Evolutionary conservation across 352 stramenopile species (phyloP), one percentile per base, ranked within the genome.

Genomic region (Pythium vanterpoolii): DNA sequence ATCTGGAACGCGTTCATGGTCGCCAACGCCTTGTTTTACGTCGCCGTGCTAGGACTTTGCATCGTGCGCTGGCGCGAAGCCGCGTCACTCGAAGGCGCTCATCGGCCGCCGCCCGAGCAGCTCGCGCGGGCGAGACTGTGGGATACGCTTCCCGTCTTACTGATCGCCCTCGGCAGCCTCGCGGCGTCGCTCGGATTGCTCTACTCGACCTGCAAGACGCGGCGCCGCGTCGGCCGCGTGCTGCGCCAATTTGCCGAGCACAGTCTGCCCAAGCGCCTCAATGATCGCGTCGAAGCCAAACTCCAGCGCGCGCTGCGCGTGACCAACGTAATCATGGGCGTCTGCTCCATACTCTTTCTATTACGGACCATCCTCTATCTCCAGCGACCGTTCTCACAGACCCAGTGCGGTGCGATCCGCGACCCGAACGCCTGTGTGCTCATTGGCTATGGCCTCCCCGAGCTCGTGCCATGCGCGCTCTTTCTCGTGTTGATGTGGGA

Each of bases 401-500:
- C 79, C 42, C 77, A 83, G 23, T 92, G 81, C 46, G 82, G 85
- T 23, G 60, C 79, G 28, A 86, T 91, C 36, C 62, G 73, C 39
- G 74, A 82, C 56, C 44, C 79, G 1, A 74, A 90, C 39, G 65
- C 78, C 19, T 95, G 83, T 57, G 71, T 95, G 19, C 51, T 89
- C 23, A 68, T 95, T 10, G 85, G 83, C 18, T 91, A 93, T 43
- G 74, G 68, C 5, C 64, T 95, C 0, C 81, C 83, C 0, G 85
- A 95, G 63, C 70, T 90, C 44, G 64, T 93, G 24, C 83, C 85
- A 0, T 87, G 79, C 55, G 62, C 68, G 40, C 65, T 93, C n/a
- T 95, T 95, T 56, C 60, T 95, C 1, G 65, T 89, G 43, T 65
- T 95, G n/a, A 93, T 95, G 85, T 91, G 81, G 81, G 76, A 95